Base-by-base conservation (phyloP, 2,329 filamentous ascomycete genomes). In the Chaetomium sp. region DNA sequence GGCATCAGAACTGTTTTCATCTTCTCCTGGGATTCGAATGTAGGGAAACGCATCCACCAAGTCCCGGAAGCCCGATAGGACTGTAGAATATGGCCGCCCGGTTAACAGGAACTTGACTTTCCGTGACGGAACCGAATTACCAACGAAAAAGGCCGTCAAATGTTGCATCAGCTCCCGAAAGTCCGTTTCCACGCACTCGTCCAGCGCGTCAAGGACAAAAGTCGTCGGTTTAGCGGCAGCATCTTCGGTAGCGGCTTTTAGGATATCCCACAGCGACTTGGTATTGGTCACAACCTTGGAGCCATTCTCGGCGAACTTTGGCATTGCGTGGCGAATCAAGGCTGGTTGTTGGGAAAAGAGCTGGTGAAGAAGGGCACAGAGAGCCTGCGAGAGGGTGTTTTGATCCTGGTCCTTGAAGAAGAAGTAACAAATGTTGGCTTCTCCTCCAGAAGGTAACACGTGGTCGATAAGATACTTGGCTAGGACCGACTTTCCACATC, bases 331-430 rank as follows among this genome's bases (percentile, higher is more conserved):
- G 49, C 68, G 29, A 16, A 79, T 73, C 25, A 79, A 63, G 21
- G 8, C 54, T 0, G 72, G 74, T 5, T 72, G 72, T 3, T 74
- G 65, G 4, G 62, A 68, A 60, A 79, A 77, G 0, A 80, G 69
- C 60, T 80, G 76, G 56, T 80, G 78, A 4, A 81, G 70, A 9
- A 80, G 5, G 1, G 77, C 76, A 56, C 77, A 79, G 19, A 80
- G 70, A 0, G 76, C 77, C 65, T 76, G 74, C 0, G 64, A 45
- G 25, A 73, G 61, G 1, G 68, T 78, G 33, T 77, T 74, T 53
- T 80, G 78, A 47, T 75, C 72, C 60, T 74, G 65, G 35, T 78
- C 75, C 62, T 79, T 79, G 69, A 80, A 81, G 64, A 81, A 81
- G 64, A 79, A 81, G 69, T 80, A 81, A 67, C 77, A 79, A 2